phyloP scores from a whole-genome alignment of 2,329 filamentous ascomycete species.

The Talaromyces sp. region DNA sequence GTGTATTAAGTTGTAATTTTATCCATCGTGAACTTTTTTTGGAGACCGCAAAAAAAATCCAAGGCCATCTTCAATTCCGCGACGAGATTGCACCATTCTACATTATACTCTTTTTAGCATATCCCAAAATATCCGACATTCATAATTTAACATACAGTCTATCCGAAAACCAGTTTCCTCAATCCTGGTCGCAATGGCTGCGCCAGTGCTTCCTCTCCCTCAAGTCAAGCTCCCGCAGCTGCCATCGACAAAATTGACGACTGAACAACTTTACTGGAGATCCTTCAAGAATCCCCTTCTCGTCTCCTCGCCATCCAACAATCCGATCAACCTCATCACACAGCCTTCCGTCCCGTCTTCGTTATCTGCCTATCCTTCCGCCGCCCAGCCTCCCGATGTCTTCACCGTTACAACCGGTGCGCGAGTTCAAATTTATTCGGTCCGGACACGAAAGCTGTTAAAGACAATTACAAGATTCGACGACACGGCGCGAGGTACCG shows the following conservation, averaged over 20 bases:
- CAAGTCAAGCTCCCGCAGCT: conserved; percentile 79
- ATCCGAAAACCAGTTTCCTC: not conserved
- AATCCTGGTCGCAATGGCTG: conserved; percentile 62
- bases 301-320: conserved; percentile 84
- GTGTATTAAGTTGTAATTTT: not conserved
- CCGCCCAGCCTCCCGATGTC: conserved; percentile 50
- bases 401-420: conserved; percentile 96
- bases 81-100: not conserved
- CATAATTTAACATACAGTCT: not conserved
- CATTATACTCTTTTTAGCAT: not conserved
- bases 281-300: conserved; percentile 89
- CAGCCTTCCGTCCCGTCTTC: conserved; percentile 55
- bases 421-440: conserved; percentile 89
- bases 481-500: conserved; percentile 83
- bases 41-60: not conserved
- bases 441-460: conserved; percentile 82
- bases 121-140: not conserved
- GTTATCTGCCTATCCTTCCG: conserved; percentile 39
- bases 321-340: conserved; percentile 86
- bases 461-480: conserved; percentile 95
- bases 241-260: conserved; percentile 71
- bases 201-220: conserved; percentile 75
- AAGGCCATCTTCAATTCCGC: not conserved
- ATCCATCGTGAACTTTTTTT: conserved; percentile 1
- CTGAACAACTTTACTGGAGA: conserved; percentile 95